phyloP scores from a whole-genome alignment of 208 protist genomes.

The Endotrypanum monterogeii region DNA sequence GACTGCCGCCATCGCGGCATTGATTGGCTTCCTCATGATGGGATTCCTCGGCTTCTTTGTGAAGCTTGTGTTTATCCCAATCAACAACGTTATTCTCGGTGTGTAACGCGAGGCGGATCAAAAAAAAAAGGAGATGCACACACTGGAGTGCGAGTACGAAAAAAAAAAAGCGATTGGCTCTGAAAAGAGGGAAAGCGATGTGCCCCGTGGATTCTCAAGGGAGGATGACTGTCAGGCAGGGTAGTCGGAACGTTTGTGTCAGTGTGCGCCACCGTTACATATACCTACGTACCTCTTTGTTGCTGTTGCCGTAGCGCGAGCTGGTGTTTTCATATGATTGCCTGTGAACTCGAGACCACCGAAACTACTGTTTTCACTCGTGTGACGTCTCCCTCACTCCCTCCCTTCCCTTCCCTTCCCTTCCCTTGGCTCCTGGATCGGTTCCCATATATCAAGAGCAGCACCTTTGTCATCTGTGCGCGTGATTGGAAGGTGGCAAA shows the following conservation, averaged over 20 bases:
- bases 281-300: not conserved
- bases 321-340: not conserved
- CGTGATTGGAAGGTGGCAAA: not conserved
- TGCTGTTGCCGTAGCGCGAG: not conserved
- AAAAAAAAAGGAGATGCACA: too few species aligned
- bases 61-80: conserved; percentile 96
- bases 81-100: conserved; percentile 96
- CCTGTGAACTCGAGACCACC: not conserved
- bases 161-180: too few species aligned
- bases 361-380: too few species aligned
- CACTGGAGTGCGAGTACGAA: too few species aligned
- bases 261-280: too few species aligned
- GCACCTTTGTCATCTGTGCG: not conserved
- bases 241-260: too few species aligned
- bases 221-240: too few species aligned
- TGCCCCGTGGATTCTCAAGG: too few species aligned
- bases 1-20: conserved; percentile 79
- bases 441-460: too few species aligned
- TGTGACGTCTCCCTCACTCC: too few species aligned
- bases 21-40: conserved; percentile 94
- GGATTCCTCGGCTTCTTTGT: conserved; percentile 96
- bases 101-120: conserved; percentile 19
- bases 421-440: not conserved
- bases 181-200: too few species aligned
- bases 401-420: not conserved